Percentiles rank a stretch among this genome's conserved stretches.
phyloP scores from a whole-genome alignment of 371 early-diverging fungal genomes.

The Rhizopus arrhizus region DNA sequence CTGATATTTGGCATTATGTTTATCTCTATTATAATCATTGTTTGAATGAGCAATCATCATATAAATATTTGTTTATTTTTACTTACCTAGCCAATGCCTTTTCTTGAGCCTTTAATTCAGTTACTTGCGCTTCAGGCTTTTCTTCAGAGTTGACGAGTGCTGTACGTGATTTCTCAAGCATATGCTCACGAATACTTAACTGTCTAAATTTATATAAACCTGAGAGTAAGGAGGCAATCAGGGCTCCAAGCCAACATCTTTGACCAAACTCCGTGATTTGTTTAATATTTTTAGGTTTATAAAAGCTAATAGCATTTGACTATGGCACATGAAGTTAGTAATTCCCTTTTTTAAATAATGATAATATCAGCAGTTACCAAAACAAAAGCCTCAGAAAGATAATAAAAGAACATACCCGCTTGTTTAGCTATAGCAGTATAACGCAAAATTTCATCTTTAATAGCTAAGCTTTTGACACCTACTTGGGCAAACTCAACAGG shows the following conservation, averaged over 20 bases:
- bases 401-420: constrained; percentile 60
- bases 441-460: constrained; percentile 58
- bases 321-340: constrained; percentile 2
- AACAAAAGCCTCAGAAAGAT: constrained; percentile 57
- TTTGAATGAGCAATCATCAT: neutral
- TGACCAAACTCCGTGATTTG: constrained; percentile 54
- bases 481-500: constrained; percentile 64
- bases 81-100: constrained; percentile 42
- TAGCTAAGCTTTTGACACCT: constrained; percentile 52
- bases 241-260: constrained; percentile 68
- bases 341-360: neutral
- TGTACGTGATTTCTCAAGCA: constrained; percentile 41
- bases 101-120: constrained; percentile 33
- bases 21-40: constrained; percentile 44
- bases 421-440: constrained; percentile 54
- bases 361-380: constrained; percentile 43
- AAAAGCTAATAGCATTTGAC: constrained; percentile 44
- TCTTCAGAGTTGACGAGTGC: constrained; percentile 27
- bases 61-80: constrained; percentile 19
- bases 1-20: constrained; percentile 49
- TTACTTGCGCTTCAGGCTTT: constrained; percentile 23
- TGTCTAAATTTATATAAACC: constrained; percentile 67
- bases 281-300: constrained; percentile 52
- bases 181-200: constrained; percentile 41
- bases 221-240: constrained; percentile 60